Percentiles rank a stretch among this genome's conserved stretches.
Evolutionary conservation across 73 alveolate genomes (phyloP).

Genomic region (Paramecium bursaria): DNA sequence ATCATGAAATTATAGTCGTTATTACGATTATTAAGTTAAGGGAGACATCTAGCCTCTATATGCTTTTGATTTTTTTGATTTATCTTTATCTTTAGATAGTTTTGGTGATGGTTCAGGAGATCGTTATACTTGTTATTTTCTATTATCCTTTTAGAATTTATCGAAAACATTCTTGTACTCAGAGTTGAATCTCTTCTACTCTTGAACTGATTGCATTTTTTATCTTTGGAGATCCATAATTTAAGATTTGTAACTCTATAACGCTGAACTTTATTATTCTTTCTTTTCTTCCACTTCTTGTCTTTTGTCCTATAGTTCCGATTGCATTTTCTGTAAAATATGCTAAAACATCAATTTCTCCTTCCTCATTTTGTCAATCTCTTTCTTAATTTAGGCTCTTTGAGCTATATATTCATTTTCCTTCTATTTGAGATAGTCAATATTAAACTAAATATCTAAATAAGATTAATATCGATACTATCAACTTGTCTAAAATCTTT

Average conservation of each 20-base stretch:
- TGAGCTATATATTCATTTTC: slow-evolving; percentile 29
- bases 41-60: slow-evolving; percentile 2
- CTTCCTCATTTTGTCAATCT: slow-evolving; percentile 47
- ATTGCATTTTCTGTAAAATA: not conserved
- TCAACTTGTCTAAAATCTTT: slow-evolving; percentile 6
- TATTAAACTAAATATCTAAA: slow-evolving; percentile 29
- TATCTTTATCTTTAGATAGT: not conserved
- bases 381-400: slow-evolving; percentile 38
- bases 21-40: not conserved
- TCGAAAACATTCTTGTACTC: slow-evolving; percentile 19
- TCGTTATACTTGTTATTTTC: too few relatives aligned
- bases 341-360: slow-evolving; percentile 31
- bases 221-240: not conserved
- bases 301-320: slow-evolving; percentile 16
- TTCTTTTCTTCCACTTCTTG: slow-evolving; percentile 1
- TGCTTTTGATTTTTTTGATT: slow-evolving; percentile 10
- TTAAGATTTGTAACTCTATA: not conserved
- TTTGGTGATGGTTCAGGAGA: too few relatives aligned
- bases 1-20: not conserved
- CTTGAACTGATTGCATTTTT: slow-evolving; percentile 3
- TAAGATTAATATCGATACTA: not conserved
- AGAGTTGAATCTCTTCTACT: not conserved
- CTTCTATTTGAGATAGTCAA: slow-evolving; percentile 10
- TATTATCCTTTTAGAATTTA: slow-evolving; percentile 27
- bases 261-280: slow-evolving; percentile 18